Conservation (phyloP, 2,329 filamentous ascomycete genomes). For the Dissoconium aciculare region DNA sequence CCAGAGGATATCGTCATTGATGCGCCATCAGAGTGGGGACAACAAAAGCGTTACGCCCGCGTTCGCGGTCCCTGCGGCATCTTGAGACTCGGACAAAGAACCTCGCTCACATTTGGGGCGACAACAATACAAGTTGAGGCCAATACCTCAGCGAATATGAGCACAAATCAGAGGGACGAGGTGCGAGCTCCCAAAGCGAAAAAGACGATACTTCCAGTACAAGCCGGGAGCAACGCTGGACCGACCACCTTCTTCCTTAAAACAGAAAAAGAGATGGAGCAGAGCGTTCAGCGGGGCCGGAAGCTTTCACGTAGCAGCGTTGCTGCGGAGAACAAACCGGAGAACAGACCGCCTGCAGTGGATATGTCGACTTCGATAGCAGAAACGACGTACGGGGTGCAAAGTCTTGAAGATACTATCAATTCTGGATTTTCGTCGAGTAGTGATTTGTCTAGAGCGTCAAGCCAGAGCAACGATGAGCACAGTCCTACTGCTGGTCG, state of each 20-base stretch:
- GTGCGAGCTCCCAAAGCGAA: no score
- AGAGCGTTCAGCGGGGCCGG: conserved; percentile 12
- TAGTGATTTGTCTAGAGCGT: conserved; percentile 14
- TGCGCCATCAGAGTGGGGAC: no score
- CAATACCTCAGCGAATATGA: no score
- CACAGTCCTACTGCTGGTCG: conserved; percentile 9
- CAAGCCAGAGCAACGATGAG: conserved; percentile 15
- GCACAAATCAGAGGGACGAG: no score
- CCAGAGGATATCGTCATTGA: no score
- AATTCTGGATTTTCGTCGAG: conserved; percentile 26
- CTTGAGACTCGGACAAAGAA: no score
- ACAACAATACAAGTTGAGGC: no score
- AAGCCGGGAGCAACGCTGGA: conserved; percentile 22
- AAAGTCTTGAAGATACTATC: conserved; percentile 41
- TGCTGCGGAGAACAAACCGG: conserved; percentile 5
- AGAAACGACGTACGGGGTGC: conserved; percentile 41
- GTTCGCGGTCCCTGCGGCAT: no score
- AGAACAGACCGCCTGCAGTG: conserved; percentile 16
- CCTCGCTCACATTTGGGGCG: no score
- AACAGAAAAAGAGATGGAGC: conserved; percentile 37
- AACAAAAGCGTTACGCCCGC: no score
- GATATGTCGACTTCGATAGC: conserved; percentile 9
- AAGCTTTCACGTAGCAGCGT: conserved; percentile 14
- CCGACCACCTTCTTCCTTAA: conserved; percentile 47
- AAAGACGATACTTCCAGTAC: no score